Conservation (phyloP, 2,329 filamentous ascomycete species). For the Tolypocladium ovalisporum region DNA sequence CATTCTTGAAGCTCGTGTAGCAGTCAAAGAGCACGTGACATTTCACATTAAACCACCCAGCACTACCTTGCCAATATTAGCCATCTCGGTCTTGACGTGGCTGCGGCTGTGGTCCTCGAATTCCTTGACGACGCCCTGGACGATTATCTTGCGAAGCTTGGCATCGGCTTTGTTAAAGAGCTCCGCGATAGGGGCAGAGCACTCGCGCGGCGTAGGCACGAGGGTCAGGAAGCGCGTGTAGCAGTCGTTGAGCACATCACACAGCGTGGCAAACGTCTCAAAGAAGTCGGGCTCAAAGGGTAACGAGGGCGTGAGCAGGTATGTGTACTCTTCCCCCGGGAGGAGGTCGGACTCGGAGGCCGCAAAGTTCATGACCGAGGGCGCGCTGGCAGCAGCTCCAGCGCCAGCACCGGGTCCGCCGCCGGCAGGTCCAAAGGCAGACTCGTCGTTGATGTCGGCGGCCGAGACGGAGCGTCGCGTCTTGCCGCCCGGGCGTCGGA, state of each 20-base stretch:
- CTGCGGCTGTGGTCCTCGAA: slow-evolving; percentile 80
- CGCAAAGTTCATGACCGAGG: slow-evolving; percentile 43
- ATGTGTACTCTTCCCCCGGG: slow-evolving; percentile 77
- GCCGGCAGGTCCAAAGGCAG: slow-evolving; percentile 11
- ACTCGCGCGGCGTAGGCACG: slow-evolving; percentile 64
- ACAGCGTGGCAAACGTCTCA: slow-evolving; percentile 90
- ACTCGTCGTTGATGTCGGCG: slow-evolving; percentile 25
- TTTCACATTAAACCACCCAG: slow-evolving; percentile 73
- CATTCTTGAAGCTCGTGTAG: background rate
- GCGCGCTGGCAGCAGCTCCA: slow-evolving; percentile 16
- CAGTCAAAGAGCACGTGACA: background rate
- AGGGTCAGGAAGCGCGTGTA: slow-evolving; percentile 72
- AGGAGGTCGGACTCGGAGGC: slow-evolving; percentile 55
- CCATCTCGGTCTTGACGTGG: slow-evolving; percentile 70
- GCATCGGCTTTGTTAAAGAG: slow-evolving; percentile 84
- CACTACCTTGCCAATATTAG: slow-evolving; percentile 79
- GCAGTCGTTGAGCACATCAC: slow-evolving; percentile 88
- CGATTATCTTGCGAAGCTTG: slow-evolving; percentile 76
- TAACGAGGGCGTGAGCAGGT: slow-evolving; percentile 80
- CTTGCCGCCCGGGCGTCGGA: slow-evolving; percentile 55
- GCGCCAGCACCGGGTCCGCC: slow-evolving; percentile 6
- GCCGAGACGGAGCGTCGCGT: slow-evolving; percentile 42
- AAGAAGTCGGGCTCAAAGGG: slow-evolving; percentile 97
- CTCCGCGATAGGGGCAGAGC: slow-evolving; percentile 61
- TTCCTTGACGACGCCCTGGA: slow-evolving; percentile 78